These are phyloP conservation scores for Dalechampia spathulata DNA, from an alignment of 441 rosid genomes.

Conservation along the genomic window DNA sequence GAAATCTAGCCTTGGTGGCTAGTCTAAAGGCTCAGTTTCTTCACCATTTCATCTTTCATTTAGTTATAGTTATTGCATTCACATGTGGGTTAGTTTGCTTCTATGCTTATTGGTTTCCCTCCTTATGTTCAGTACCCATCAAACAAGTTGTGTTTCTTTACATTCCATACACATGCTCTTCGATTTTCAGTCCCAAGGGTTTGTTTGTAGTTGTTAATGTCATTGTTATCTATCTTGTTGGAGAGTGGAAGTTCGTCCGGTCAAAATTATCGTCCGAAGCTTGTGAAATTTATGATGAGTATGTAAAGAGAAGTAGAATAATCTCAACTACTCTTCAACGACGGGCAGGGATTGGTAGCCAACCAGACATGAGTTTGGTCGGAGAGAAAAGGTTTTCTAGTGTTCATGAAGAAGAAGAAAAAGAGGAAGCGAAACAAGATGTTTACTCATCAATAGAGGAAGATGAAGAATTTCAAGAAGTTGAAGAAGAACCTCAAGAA, in stretches of 20 bases:
- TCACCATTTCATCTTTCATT: too few relatives aligned
- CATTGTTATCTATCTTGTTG: slow-evolving; percentile 43
- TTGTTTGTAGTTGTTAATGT: slow-evolving; percentile 46
- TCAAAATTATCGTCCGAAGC: slow-evolving; percentile 10
- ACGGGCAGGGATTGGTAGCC: slow-evolving; percentile 2
- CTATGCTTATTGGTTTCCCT: too few relatives aligned
- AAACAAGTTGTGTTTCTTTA: slow-evolving; percentile 18
- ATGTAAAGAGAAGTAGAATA: slow-evolving; percentile 25
- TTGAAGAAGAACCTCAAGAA: slow-evolving; percentile 19
- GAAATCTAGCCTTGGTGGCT: too few relatives aligned
- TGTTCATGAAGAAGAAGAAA: background rate
- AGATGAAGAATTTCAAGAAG: background rate
- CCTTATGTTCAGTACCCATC: slow-evolving; percentile 11
- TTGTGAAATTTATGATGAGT: slow-evolving; percentile 36
- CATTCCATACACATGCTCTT: slow-evolving; percentile 23
- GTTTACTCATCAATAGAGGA: too few relatives aligned
- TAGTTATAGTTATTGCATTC: too few relatives aligned
- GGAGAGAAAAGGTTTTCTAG: background rate
- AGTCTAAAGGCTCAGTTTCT: too few relatives aligned
- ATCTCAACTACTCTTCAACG: slow-evolving; percentile 12
- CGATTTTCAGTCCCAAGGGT: slow-evolving; percentile 29
- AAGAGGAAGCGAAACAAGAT: slow-evolving; percentile 1
- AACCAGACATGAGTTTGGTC: slow-evolving; percentile 4
- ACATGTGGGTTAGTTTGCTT: too few relatives aligned
- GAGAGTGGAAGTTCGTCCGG: slow-evolving; percentile 33